Base-by-base conservation (phyloP, 164 flowering plant species). In the Vitis labrusca region DNA sequence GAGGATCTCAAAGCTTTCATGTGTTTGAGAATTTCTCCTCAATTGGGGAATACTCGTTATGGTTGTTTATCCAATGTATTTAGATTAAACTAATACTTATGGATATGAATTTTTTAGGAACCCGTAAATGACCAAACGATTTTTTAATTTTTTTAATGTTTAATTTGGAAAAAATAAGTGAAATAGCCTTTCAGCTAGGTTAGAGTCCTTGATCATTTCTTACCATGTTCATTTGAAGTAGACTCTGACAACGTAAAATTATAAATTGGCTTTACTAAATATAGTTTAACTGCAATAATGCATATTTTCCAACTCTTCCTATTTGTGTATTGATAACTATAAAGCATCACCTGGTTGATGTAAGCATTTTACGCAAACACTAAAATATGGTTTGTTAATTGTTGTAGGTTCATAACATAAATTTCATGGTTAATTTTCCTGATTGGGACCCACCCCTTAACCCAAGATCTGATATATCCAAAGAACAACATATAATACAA, bases 401-500 rank as follows among this genome's bases (percentile, higher is more conserved):
- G 62, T 71, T 72, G 72, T 91, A 92, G 99, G 89, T 93, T 73
- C 99, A 95, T 72, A 93, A 93, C 80, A 88, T 53, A 56, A 98
- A 95, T 75, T 95, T 73, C 78, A 89, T 92, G 66, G 97, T 95
- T 65, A 73, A 89, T 67, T 76, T 95, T 76, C 99, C 97, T 0
- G 97, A 95, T 57, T 89, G 93, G 92, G 86, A 88, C 83, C 97
- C 99, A 56, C 79, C 92, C n/a, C 37, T 50, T n/a, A 52, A 63
- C 53, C 64, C 75, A 30, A 59, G 16, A 60, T 68, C 74, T 63
- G 52, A 59, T 58, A 29, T 50, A 54, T 58, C 79, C 47, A 68
- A 76, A 64, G 68, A 59, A 51, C 59, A 70, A 58, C 55, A 73
- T 59, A 32, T 32, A 32, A 74, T 67, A 74, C 83, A 17, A 70